Base-by-base conservation (phyloP, 495 filamentous ascomycete genomes). In the Chaetomium tenue region DNA sequence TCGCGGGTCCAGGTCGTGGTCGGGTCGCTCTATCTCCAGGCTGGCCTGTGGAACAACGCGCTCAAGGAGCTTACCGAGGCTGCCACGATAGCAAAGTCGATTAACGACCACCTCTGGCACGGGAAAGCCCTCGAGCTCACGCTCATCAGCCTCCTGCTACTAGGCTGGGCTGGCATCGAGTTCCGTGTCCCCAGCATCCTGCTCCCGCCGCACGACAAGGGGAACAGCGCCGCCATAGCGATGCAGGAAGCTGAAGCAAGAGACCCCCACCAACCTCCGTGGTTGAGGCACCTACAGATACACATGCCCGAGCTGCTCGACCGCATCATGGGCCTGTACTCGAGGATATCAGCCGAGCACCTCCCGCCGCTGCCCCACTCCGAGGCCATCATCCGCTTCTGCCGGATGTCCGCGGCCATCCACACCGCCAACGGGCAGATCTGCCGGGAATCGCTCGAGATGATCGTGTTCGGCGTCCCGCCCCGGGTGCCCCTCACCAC, bases 31-130 rank as follows among this genome's bases (percentile, higher is more conserved):
- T 96, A 93, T 74, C 84, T 99, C 63, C 85, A 90, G 69, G 90
- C 91, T 65, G 94, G 94, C 39, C 83, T 91, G 66, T 96, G 93
- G 91, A 85, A 83, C 37, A 92, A 97, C 79, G 93, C 95, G 20
- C 70, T 98, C 33, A 91, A 87, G 72, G 91, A 97, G 73, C 82
- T 97, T 37, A 79, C 86, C 26, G 93, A 97, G 59, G 89, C 88
- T 54, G 91, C 89, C 9, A 84, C 85, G 13, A 84, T 87, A 65
- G 90, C 92, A 18, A 90, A 89, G 72, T 86, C 85, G 40, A 86
- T 88, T 67, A 93, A 90, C 72, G 94, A 98, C 75, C 90, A 96
- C 79, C 73, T 97, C 9, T 99, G 94, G 94, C 91, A 98, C 80
- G 94, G 89, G 15, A 99, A 98, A 77, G 92, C 90, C 4, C 82